Conservation (phyloP, 2,329 filamentous ascomycete genomes). For the Harringtonia lauricola region DNA sequence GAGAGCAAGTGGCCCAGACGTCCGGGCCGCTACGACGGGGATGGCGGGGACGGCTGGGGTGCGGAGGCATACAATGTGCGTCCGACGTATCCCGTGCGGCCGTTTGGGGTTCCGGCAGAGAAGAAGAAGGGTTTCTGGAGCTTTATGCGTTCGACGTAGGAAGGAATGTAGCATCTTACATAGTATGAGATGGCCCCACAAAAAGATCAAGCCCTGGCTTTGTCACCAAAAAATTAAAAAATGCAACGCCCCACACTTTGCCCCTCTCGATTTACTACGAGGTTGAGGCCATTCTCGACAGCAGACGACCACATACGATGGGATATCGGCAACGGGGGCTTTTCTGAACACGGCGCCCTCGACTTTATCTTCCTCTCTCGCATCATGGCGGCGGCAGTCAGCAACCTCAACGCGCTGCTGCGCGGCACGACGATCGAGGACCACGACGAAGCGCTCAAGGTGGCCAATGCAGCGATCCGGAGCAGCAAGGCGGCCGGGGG, state of each 20-base stretch:
- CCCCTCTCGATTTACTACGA: conserved; percentile 6
- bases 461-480: conserved; percentile 50
- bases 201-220: conserved; percentile 3
- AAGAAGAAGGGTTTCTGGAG: conserved; percentile 17
- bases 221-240: neutral
- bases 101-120: conserved; percentile 13
- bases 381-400: conserved; percentile 25
- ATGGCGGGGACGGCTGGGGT: too few species aligned
- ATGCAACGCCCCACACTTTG: conserved; percentile 4
- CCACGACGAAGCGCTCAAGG: conserved; percentile 61
- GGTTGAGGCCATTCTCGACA: neutral
- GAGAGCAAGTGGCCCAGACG: conserved; percentile 16
- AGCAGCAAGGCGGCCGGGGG: conserved; percentile 42
- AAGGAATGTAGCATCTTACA: too few species aligned
- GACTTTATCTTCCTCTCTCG: neutral
- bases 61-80: conserved; percentile 13
- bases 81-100: conserved; percentile 21
- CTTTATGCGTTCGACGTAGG: conserved; percentile 13
- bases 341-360: neutral
- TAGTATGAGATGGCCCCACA: neutral
- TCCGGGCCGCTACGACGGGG: neutral
- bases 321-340: too few species aligned
- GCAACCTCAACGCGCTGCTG: conserved; percentile 42
- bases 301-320: neutral
- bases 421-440: conserved; percentile 49